A percentile compares a stretch with the other conserved stretches of the same genome.
These are phyloP conservation scores for Talaromyces sp. DNA, from an alignment of 2,329 filamentous ascomycete genomes.

Conservation along the genomic window DNA sequence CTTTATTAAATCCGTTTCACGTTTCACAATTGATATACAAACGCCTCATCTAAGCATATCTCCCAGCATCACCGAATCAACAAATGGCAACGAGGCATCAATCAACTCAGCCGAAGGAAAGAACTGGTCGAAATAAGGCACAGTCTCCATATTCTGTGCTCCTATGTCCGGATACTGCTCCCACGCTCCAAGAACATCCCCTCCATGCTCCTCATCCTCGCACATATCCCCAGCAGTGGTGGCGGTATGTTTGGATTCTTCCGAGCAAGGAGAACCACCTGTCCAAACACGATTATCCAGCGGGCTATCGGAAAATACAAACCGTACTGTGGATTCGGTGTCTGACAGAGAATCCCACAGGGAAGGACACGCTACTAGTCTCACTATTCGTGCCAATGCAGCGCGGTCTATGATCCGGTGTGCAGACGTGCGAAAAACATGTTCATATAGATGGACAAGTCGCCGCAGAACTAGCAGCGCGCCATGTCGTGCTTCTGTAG, in stretches of 20 bases:
- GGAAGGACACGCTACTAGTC: neutral
- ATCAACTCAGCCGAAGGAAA: neutral
- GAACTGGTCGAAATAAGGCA: neutral
- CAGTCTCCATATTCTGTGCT: neutral
- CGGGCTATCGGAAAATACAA: neutral
- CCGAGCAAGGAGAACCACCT: neutral
- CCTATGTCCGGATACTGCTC: neutral
- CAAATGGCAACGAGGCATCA: neutral
- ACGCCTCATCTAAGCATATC: neutral
- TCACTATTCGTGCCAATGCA: neutral
- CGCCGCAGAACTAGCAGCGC: neutral
- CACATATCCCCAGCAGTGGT: neutral
- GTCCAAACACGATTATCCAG: neutral
- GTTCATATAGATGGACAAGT: neutral
- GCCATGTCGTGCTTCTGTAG: neutral
- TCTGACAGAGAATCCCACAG: neutral
- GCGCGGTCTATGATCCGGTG: neutral
- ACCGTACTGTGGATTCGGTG: neutral
- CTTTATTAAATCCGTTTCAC: too few relatives aligned
- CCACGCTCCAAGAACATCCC: neutral
- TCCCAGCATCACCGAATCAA: neutral
- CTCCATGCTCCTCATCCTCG: neutral
- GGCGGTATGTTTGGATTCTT: neutral
- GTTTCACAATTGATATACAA: neutral
- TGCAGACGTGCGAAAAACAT: neutral